phyloP scores from a whole-genome alignment of 2,329 filamentous ascomycete species.

The Exophiala dermatitidis region DNA sequence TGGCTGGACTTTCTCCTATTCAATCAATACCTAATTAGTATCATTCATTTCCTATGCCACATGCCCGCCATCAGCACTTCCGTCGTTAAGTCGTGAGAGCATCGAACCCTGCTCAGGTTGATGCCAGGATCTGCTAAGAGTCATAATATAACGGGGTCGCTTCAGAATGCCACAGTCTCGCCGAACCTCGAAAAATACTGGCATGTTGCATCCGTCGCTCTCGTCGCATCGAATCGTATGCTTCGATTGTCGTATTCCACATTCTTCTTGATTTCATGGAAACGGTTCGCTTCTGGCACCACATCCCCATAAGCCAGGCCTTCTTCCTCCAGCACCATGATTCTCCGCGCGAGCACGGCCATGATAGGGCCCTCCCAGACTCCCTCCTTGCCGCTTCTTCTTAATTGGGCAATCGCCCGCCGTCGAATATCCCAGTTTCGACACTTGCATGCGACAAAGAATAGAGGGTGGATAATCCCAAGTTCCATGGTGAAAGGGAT shows the following conservation, averaged over 20 bases:
- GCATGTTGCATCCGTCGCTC: constrained; percentile 20
- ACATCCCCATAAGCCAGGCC: constrained; percentile 15
- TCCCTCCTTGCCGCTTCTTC: constrained; percentile 33
- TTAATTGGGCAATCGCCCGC: constrained; percentile 29
- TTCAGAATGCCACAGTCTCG: constrained; percentile 24
- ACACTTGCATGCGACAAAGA: constrained; percentile 32
- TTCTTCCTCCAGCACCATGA: constrained; percentile 28
- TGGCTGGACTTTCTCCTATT: too few species aligned
- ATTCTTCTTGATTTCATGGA: constrained; percentile 27
- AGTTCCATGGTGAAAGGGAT: constrained; percentile 30
- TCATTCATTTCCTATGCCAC: too few species aligned
- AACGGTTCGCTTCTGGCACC: constrained; percentile 25
- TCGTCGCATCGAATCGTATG: constrained; percentile 23
- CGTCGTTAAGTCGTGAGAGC: too few species aligned
- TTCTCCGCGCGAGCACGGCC: constrained; percentile 28
- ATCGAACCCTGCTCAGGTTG: too few species aligned
- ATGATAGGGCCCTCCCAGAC: constrained; percentile 33
- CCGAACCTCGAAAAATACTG: constrained; percentile 23
- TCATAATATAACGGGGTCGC: neutral
- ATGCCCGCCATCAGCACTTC: too few species aligned
- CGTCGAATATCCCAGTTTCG: constrained; percentile 26
- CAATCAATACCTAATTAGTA: too few species aligned
- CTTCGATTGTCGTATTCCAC: constrained; percentile 27
- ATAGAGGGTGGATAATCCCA: constrained; percentile 31
- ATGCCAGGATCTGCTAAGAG: too few species aligned